A percentile compares a stretch with the other conserved stretches of the same genome.
Conservation (phyloP, 768 basidiomycete species). For the Boletales sp. region DNA sequence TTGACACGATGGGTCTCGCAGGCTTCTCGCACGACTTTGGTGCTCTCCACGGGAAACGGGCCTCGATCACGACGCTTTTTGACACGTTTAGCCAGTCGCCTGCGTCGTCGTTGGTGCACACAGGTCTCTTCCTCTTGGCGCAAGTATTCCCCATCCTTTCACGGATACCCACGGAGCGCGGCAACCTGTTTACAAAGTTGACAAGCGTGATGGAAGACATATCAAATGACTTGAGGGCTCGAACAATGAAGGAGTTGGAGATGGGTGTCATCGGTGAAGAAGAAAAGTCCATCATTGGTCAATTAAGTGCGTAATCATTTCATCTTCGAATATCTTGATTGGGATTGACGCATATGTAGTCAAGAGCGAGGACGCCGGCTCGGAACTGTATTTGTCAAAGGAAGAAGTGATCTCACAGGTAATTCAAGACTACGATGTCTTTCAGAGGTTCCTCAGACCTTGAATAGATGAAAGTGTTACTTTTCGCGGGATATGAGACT, state of each 20-base stretch:
- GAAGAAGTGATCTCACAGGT: constrained; percentile 28
- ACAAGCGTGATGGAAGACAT: constrained; percentile 36
- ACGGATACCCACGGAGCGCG: constrained; percentile 35
- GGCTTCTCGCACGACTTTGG: constrained; percentile 59
- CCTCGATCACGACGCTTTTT: constrained; percentile 40
- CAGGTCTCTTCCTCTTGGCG: constrained; percentile 35
- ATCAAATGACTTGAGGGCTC: constrained; percentile 37
- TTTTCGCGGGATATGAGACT: constrained; percentile 23
- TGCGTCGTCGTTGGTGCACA: constrained; percentile 21
- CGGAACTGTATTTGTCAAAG: constrained; percentile 22
- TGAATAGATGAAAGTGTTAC: constrained; percentile 16
- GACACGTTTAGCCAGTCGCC: constrained; percentile 30
- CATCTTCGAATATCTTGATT: constrained; percentile 12
- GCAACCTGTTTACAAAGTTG: constrained; percentile 30
- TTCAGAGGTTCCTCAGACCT: neutral
- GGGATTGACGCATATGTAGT: constrained; percentile 19
- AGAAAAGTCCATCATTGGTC: constrained; percentile 25
- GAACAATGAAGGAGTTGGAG: constrained; percentile 33
- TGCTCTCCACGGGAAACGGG: constrained; percentile 44
- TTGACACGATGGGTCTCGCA: constrained; percentile 57
- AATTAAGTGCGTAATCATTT: constrained; percentile 16
- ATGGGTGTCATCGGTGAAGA: constrained; percentile 18
- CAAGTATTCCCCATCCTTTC: constrained; percentile 35
- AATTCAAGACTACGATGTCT: neutral
- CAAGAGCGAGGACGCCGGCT: constrained; percentile 30